A percentile compares a stretch with the other conserved stretches of the same genome.
Evolutionary conservation across 305 asterid species (phyloP).

Genomic region (Fraxinus platypoda): DNA sequence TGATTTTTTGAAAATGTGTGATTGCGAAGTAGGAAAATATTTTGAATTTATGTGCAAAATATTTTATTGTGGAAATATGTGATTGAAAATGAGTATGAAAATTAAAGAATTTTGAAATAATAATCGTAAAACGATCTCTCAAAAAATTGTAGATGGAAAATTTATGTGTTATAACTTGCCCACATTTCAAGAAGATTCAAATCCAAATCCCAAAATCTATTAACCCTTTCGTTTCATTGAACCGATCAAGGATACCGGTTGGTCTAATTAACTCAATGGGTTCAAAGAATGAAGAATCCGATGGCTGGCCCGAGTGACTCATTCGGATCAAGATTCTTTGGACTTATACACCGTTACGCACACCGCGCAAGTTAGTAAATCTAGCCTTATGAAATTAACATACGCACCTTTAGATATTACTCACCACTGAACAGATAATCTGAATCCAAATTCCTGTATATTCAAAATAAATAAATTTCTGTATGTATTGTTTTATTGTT

Average conservation of each 20-base stretch:
- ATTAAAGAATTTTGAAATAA: too few relatives aligned
- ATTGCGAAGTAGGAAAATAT: background rate
- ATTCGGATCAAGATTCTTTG: background rate
- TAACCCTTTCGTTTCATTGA: background rate
- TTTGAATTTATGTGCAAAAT: too few relatives aligned
- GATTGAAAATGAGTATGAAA: background rate
- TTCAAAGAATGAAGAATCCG: background rate
- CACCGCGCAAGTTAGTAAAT: background rate
- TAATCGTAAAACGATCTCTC: background rate
- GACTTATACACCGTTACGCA: background rate
- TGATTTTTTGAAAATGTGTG: background rate
- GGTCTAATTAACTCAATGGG: background rate
- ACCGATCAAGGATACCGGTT: background rate
- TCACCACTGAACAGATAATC: background rate
- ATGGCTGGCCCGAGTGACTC: background rate
- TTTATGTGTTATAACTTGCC: background rate
- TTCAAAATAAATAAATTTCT: background rate
- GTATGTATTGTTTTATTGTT: conserved; percentile 8
- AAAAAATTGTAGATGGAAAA: background rate
- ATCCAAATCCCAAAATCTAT: background rate
- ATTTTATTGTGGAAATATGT: too few relatives aligned
- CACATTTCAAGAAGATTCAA: background rate
- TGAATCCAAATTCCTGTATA: background rate
- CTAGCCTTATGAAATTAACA: background rate
- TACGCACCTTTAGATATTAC: background rate